A percentile compares a stretch with the other conserved stretches of the same genome.
These are phyloP conservation scores for Lentinula novae-zelandiae DNA, from an alignment of 1,284 basidiomycete species.

Conservation along the genomic window DNA sequence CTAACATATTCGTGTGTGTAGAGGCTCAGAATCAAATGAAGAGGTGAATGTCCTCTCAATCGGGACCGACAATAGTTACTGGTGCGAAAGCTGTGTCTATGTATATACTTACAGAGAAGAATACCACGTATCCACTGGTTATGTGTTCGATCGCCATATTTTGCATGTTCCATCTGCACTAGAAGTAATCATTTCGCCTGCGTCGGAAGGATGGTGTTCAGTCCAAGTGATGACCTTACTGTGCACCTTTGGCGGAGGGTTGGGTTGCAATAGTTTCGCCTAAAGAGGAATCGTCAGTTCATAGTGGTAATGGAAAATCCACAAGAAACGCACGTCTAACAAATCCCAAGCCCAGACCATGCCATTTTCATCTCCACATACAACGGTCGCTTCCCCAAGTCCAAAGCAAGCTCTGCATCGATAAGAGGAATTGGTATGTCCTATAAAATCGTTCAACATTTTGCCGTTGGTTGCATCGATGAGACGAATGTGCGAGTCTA, in stretches of 20 bases:
- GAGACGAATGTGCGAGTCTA: constrained; percentile 82
- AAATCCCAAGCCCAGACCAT: constrained; percentile 90
- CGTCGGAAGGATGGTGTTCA: constrained; percentile 81
- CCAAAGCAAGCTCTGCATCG: constrained; percentile 83
- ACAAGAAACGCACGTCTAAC: constrained; percentile 63
- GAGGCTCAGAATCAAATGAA: constrained; percentile 55
- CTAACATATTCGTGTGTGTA: constrained; percentile 20
- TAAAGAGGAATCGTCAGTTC: constrained; percentile 25
- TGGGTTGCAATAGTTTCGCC: constrained; percentile 64
- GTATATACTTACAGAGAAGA: not conserved
- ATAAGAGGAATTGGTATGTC: constrained; percentile 73
- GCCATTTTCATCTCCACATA: constrained; percentile 91
- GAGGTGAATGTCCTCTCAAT: constrained; percentile 33
- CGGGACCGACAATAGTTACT: not conserved
- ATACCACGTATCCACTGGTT: not conserved
- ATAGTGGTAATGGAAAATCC: not conserved
- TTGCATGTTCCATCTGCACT: constrained; percentile 86
- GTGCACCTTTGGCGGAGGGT: constrained; percentile 72
- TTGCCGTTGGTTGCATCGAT: constrained; percentile 85
- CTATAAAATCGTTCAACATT: constrained; percentile 81
- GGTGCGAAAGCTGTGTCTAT: not conserved
- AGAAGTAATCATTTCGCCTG: constrained; percentile 81
- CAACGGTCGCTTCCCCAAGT: constrained; percentile 75
- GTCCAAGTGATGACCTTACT: constrained; percentile 88
- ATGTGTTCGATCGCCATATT: constrained; percentile 55